Base-by-base conservation (phyloP, 371 early-diverging fungal species). In the Nematocida ausubeli region DNA sequence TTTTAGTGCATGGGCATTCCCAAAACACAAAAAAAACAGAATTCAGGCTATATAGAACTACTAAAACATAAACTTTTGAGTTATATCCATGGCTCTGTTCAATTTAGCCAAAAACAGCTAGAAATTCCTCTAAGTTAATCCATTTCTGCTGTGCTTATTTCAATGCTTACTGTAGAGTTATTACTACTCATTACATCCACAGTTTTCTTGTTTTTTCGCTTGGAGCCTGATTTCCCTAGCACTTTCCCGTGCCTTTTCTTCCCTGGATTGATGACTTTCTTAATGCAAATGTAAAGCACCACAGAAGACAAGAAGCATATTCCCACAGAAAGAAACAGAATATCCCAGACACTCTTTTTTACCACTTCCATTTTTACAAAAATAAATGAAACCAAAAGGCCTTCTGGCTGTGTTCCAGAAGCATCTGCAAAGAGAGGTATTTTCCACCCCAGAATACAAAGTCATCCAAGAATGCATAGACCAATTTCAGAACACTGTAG, bases 161-260 rank as follows among this genome's bases (percentile, higher is more conserved):
- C 78, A 34, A 75, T 75, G 54, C 66, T 72, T 30, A 65, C 55
- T 42, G 73, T 42, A 12, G 73, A 72, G 49, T 72, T 63, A 4
- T 34, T 72, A 54, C 73, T 72, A 42, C 73, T 72, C 73, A 72
- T 72, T 49, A 72, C 50, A 22, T 62, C 73, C 12, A 44, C 19
- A 30, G 14, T 35, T 64, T 39, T 54, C 39, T 64, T 62, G 34
- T 14, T 16, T 40, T 42, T 72, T 39, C 22, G 22, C 19, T 26
- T 50, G 16, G 62, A 6, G 12, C 28, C 28, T 6, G 22, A 3
- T 72, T 35, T 47, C 35, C 12, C 19, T 6, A 58, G 2, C 3
- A 63, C 64, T 28, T 72, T 72, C 42, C 64, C 73, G n/a, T 14
- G 16, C 30, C 44, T 72, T 64, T 58, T 64, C 50, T 62, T 72